A percentile compares a stretch with the other conserved stretches of the same genome.
phyloP scores from a whole-genome alignment of 139 green algal genomes.

The Auxenochlorella pyrenoidosa region DNA sequence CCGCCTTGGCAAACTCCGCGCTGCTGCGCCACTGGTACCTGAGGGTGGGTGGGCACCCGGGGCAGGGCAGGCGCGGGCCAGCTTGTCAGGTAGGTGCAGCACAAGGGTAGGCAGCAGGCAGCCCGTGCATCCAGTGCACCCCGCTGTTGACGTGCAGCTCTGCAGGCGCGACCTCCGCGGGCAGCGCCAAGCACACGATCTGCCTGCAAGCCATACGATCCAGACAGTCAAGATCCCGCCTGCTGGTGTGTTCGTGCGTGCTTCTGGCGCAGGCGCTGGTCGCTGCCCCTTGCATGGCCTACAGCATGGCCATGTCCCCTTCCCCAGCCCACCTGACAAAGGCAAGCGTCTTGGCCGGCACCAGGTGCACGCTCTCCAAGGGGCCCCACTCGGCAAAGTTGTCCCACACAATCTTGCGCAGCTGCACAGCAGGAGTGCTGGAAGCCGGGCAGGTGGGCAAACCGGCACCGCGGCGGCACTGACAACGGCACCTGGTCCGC shows the following conservation, averaged over 20 bases:
- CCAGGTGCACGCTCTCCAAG: conserved; percentile 69
- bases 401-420: conserved; percentile 44
- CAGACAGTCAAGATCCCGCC: no score
- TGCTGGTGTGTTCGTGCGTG: neutral
- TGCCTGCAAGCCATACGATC: no score
- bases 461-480: no score
- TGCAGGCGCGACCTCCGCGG: no score
- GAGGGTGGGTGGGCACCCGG: neutral
- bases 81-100: neutral
- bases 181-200: no score
- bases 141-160: no score
- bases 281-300: neutral
- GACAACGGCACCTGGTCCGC: no score
- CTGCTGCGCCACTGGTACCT: conserved; percentile 72
- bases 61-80: neutral
- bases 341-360: conserved; percentile 70
- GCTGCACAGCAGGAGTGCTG: neutral
- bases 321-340: conserved; percentile 64
- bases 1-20: conserved; percentile 86
- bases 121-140: no score
- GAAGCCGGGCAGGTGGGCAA: neutral
- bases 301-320: no score
- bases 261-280: no score
- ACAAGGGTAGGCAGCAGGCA: neutral
- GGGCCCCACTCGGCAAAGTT: conserved; percentile 69